These are phyloP conservation scores for Pythium pyrilobum DNA, from an alignment of 352 stramenopile species.

Conservation along the genomic window DNA sequence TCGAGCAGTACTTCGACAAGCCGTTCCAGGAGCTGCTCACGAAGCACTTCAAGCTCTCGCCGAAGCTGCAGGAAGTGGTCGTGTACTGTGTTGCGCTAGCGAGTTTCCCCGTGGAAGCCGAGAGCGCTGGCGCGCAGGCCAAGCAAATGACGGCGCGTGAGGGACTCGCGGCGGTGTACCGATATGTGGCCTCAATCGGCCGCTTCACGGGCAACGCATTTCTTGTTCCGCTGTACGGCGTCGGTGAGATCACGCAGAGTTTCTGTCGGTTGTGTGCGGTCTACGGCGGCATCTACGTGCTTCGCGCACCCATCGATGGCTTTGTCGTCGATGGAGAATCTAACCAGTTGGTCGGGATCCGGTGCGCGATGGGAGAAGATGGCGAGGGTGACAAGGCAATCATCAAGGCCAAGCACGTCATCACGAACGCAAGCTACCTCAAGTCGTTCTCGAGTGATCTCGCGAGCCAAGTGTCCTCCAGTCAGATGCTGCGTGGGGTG, in stretches of 20 bases:
- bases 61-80: slow-evolving; percentile 75
- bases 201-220: slow-evolving; percentile 85
- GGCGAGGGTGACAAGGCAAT: slow-evolving; percentile 24
- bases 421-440: slow-evolving; percentile 54
- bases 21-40: slow-evolving; percentile 70
- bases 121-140: slow-evolving; percentile 8
- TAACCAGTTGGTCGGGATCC: slow-evolving; percentile 33
- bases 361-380: slow-evolving; percentile 12
- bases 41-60: slow-evolving; percentile 68
- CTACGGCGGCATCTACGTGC: slow-evolving; percentile 84
- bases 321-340: slow-evolving; percentile 43
- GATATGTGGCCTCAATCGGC: slow-evolving; percentile 65
- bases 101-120: slow-evolving; percentile 28
- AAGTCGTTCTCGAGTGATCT: slow-evolving; percentile 1
- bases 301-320: slow-evolving; percentile 51
- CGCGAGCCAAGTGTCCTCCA: slow-evolving; percentile 13
- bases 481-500: slow-evolving; percentile 48
- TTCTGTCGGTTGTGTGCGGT: slow-evolving; percentile 85
- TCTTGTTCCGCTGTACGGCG: slow-evolving; percentile 75
- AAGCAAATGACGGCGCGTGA: slow-evolving; percentile 43
- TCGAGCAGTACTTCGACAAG: slow-evolving; percentile 38
- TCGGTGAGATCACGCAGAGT: slow-evolving; percentile 83
- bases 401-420: slow-evolving; percentile 42
- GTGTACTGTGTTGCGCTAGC: slow-evolving; percentile 82
- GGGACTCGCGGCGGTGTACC: slow-evolving; percentile 25